Conservation (phyloP, 371 early-diverging fungal species). For the Mucor racemosus region DNA sequence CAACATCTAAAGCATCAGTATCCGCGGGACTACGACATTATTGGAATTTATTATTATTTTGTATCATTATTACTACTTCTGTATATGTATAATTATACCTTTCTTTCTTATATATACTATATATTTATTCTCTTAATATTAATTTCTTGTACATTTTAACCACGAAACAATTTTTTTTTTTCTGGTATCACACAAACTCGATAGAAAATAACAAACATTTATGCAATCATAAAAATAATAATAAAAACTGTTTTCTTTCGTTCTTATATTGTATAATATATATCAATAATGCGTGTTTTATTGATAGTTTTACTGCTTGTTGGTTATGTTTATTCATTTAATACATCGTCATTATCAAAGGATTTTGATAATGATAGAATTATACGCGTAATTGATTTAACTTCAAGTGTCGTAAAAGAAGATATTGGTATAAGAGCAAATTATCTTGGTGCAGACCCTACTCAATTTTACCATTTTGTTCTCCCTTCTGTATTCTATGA, state of each 20-base stretch:
- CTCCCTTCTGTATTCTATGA: slow-evolving; percentile 5
- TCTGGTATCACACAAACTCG: not conserved
- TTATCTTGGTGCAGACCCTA: slow-evolving; percentile 44
- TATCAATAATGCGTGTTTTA: not conserved
- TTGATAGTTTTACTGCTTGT: not conserved
- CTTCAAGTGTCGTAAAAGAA: slow-evolving; percentile 62
- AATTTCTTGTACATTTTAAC: not conserved
- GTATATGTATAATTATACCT: slow-evolving; percentile 3
- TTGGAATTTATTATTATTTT: not conserved
- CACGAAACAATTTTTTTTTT: not conserved
- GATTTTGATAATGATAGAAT: slow-evolving; percentile 58
- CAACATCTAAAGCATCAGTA: not conserved
- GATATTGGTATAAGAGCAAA: slow-evolving; percentile 58
- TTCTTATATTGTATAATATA: not conserved
- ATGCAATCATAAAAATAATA: not conserved
- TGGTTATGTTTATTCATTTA: not conserved
- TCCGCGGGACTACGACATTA: not conserved
- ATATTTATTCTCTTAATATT: not conserved
- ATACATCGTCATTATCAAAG: slow-evolving; percentile 20
- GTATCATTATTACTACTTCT: slow-evolving; percentile 8
- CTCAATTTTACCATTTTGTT: not conserved
- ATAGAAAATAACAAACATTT: slow-evolving; percentile 2
- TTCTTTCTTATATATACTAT: not conserved
- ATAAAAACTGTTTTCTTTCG: not conserved
- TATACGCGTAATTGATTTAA: slow-evolving; percentile 66